A percentile compares a stretch with the other conserved stretches of the same genome.
Conservation (phyloP, 257 asterid species). For the Mitragyna speciosa region DNA sequence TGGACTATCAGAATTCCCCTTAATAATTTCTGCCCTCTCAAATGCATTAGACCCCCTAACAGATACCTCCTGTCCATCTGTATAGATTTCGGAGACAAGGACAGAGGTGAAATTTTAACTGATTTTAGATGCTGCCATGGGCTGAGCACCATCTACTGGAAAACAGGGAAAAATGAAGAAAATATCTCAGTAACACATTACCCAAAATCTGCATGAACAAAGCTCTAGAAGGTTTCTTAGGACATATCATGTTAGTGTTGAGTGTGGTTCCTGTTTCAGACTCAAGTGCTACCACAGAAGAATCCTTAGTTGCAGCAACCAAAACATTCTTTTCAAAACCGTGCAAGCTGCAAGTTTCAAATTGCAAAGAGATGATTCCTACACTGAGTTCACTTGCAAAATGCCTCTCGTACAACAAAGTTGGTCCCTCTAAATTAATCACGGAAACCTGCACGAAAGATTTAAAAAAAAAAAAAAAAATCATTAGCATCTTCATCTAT, state of each 20-base stretch:
- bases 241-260: constrained; percentile 61
- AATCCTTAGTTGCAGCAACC: constrained; percentile 76
- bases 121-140: constrained; percentile 1
- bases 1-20: constrained; percentile 40
- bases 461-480: not conserved
- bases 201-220: constrained; percentile 68
- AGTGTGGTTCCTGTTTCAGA: constrained; percentile 70
- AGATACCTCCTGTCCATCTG: constrained; percentile 42
- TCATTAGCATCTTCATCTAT: not conserved
- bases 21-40: constrained; percentile 36
- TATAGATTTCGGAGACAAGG: constrained; percentile 11
- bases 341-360: constrained; percentile 67
- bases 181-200: constrained; percentile 24
- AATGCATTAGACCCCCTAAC: constrained; percentile 33
- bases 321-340: constrained; percentile 84
- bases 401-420: constrained; percentile 63
- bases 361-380: constrained; percentile 74
- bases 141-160: not conserved
- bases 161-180: not conserved
- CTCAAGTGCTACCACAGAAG: constrained; percentile 73
- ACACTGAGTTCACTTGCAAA: constrained; percentile 69
- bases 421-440: constrained; percentile 60
- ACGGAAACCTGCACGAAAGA: constrained; percentile 53
- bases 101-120: constrained; percentile 7
- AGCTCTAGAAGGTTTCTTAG: constrained; percentile 79